A percentile compares a stretch with the other conserved stretches of the same genome.
phyloP scores from a whole-genome alignment of 1,139 yeast species.

The Nadsonia starkeyi-henricii region DNA sequence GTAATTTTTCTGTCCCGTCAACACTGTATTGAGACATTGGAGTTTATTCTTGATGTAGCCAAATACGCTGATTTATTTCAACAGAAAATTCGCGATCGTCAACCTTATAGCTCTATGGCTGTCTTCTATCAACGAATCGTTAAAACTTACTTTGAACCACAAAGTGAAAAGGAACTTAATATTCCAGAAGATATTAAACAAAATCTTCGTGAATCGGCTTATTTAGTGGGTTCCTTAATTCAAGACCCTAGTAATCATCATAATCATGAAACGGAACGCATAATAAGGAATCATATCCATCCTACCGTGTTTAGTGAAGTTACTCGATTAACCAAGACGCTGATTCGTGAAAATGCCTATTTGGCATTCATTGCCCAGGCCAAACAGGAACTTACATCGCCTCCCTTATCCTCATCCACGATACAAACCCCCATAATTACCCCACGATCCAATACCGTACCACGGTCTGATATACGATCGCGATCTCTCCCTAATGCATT shows the following conservation, averaged over 20 bases:
- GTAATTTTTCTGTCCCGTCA: conserved; percentile 18
- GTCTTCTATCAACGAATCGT: background rate
- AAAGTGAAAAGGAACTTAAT: background rate
- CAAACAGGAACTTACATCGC: background rate
- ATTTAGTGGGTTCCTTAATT: too few species aligned
- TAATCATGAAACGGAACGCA: too few species aligned
- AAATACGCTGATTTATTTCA: conserved; percentile 10
- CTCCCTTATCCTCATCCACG: too few species aligned
- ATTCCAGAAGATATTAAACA: background rate
- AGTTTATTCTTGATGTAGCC: conserved; percentile 21
- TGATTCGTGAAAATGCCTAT: background rate
- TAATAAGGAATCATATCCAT: too few species aligned
- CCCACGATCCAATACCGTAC: too few species aligned
- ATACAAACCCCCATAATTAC: too few species aligned
- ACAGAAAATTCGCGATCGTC: too few species aligned
- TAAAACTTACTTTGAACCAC: background rate
- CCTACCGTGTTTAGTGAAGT: background rate
- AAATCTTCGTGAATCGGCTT: background rate
- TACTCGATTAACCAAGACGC: background rate
- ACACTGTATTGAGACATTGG: conserved; percentile 24
- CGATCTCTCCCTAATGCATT: too few species aligned
- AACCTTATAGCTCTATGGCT: too few species aligned
- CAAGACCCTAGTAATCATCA: background rate
- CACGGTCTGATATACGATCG: too few species aligned
- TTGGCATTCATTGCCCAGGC: background rate